phyloP scores from a whole-genome alignment of 1,139 yeast genomes.

The Wickerhamomyces sp. region DNA sequence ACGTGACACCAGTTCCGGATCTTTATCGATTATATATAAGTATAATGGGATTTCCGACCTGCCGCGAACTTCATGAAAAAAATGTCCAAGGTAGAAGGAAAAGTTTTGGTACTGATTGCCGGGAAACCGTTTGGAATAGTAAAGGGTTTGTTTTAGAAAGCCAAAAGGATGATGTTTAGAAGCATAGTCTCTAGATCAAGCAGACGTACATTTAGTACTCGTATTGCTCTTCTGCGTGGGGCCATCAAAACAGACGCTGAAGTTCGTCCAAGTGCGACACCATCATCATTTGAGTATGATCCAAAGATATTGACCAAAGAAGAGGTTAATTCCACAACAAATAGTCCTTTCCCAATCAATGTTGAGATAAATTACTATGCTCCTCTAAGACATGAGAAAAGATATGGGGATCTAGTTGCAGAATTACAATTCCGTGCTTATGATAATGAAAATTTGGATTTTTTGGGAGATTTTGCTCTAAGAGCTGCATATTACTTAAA shows the following conservation, averaged over 20 bases:
- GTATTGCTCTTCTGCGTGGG: constrained; percentile 11
- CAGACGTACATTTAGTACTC: constrained; percentile 6
- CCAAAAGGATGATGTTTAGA: constrained; percentile 2
- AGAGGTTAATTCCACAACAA: constrained; percentile 18
- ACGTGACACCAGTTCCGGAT: not conserved
- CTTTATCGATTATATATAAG: no score
- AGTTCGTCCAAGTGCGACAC: constrained; percentile 3
- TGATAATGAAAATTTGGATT: constrained; percentile 62
- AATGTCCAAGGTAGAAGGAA: not conserved
- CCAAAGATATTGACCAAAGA: constrained; percentile 24
- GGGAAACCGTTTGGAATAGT: no score
- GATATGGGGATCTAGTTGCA: constrained; percentile 70
- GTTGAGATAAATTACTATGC: constrained; percentile 80
- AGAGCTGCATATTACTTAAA: constrained; percentile 90
- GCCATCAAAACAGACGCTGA: constrained; percentile 10
- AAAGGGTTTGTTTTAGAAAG: not conserved
- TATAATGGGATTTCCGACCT: no score
- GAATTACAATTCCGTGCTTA: constrained; percentile 70
- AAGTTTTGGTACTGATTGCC: no score
- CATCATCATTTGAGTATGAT: constrained; percentile 16
- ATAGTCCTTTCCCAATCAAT: constrained; percentile 72
- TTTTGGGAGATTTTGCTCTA: constrained; percentile 79
- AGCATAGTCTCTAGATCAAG: not conserved
- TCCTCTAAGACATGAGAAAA: constrained; percentile 65
- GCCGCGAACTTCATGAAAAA: not conserved